These are phyloP conservation scores for Grosmannia serpens DNA, from an alignment of 2,329 filamentous ascomycete species.

Conservation along the genomic window DNA sequence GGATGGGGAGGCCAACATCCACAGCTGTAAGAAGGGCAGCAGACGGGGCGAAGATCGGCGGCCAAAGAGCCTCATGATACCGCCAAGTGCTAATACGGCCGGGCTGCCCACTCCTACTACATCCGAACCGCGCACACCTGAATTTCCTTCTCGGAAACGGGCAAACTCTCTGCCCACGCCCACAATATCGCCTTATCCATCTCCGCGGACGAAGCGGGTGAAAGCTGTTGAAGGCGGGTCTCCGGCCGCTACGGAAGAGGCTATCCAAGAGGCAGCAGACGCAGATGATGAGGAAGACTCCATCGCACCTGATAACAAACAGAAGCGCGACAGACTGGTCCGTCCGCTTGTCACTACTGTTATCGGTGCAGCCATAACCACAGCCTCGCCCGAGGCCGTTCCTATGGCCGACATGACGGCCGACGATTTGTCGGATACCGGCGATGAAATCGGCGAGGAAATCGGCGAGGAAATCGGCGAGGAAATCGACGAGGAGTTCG, in stretches of 20 bases:
- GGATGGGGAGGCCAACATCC: constrained; percentile 11
- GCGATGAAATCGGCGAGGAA: constrained; percentile 41
- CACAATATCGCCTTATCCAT: constrained; percentile 16
- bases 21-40: constrained; percentile 16
- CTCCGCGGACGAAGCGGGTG: constrained; percentile 10
- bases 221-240: not conserved
- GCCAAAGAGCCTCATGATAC: constrained; percentile 35
- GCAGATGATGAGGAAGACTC: not conserved
- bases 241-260: not conserved
- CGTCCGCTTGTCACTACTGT: constrained; percentile 1
- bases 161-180: constrained; percentile 38
- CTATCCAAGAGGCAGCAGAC: not conserved
- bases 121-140: constrained; percentile 24
- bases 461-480: constrained; percentile 36
- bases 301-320: not conserved
- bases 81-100: constrained; percentile 16
- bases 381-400: not conserved
- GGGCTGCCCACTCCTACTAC: constrained; percentile 21
- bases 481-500: constrained; percentile 38
- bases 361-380: constrained; percentile 9
- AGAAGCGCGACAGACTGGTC: not conserved
- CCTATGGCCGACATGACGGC: not conserved
- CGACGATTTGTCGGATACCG: constrained; percentile 36
- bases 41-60: constrained; percentile 21
- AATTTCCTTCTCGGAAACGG: constrained; percentile 24